Percentiles rank a stretch among this genome's conserved stretches.
phyloP scores from a whole-genome alignment of 768 basidiomycete genomes.

The Collybia sordida region DNA sequence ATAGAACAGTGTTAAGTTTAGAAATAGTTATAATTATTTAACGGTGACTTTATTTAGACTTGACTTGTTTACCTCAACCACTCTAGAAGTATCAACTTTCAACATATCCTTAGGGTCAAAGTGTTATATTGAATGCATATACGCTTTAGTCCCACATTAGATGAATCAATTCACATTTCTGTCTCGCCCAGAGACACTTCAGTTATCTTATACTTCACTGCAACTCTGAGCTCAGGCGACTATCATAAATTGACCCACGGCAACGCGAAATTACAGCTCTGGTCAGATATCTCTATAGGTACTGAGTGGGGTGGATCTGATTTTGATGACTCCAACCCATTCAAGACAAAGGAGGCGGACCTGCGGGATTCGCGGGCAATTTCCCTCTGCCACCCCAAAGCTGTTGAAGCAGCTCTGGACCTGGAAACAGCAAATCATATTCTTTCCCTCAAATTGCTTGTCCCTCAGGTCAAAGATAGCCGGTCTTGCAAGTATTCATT shows the following conservation, averaged over 20 bases:
- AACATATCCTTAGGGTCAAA: too few relatives aligned
- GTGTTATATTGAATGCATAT: conserved; percentile 28
- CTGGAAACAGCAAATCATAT: background rate
- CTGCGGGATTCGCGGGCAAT: background rate
- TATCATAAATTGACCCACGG: conserved; percentile 28
- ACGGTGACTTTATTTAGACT: too few relatives aligned
- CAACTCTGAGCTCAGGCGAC: conserved; percentile 26
- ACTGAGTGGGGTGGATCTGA: conserved; percentile 34
- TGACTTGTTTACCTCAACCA: conserved; percentile 1
- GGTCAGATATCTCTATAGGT: conserved; percentile 35
- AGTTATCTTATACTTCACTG: conserved; percentile 34
- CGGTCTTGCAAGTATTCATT: conserved; percentile 28
- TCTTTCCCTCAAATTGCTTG: conserved; percentile 14
- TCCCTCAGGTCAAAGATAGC: conserved; percentile 5
- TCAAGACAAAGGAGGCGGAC: background rate
- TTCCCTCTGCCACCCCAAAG: too few relatives aligned
- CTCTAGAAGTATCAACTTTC: too few relatives aligned
- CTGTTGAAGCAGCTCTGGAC: too few relatives aligned
- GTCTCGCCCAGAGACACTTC: conserved; percentile 16
- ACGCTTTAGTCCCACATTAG: conserved; percentile 38
- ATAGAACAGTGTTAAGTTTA: too few relatives aligned
- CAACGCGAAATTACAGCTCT: conserved; percentile 39
- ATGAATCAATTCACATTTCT: conserved; percentile 25
- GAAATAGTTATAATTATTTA: too few relatives aligned
- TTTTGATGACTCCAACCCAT: conserved; percentile 19